A percentile compares a stretch with the other conserved stretches of the same genome.
Conservation (phyloP, 768 basidiomycete species). For the Lactarius evosmus region DNA sequence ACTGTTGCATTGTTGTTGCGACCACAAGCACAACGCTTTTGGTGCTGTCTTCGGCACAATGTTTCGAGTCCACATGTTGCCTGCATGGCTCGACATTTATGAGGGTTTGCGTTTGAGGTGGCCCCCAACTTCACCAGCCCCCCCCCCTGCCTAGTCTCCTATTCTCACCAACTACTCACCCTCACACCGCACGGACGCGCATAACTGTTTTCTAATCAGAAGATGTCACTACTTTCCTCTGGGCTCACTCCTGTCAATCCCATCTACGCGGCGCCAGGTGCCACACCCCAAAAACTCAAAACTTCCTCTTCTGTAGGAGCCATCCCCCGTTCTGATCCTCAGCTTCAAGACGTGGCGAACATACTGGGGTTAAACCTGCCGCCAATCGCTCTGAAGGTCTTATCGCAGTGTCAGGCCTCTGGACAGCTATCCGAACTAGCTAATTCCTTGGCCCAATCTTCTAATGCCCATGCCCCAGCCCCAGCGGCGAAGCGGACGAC, state of each 20-base stretch:
- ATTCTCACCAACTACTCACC: background rate
- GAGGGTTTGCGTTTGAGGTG: background rate
- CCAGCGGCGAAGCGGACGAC: background rate
- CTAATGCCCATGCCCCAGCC: background rate
- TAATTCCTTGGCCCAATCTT: background rate
- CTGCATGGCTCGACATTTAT: background rate
- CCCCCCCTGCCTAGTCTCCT: background rate
- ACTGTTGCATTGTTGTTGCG: background rate
- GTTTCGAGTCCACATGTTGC: background rate
- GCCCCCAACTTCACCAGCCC: background rate
- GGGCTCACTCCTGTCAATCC: background rate
- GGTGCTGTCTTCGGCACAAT: background rate
- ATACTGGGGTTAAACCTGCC: background rate
- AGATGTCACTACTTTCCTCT: background rate
- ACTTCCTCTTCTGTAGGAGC: conserved; percentile 2
- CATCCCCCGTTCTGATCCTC: background rate
- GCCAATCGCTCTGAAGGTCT: background rate
- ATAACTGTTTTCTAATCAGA: background rate
- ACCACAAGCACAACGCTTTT: conserved; percentile 5
- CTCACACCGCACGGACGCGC: background rate
- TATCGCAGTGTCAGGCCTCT: conserved; percentile 1
- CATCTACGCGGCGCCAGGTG: background rate
- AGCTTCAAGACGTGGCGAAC: background rate
- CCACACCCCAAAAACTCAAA: background rate
- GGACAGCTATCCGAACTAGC: background rate